A percentile compares a stretch with the other conserved stretches of the same genome.
Evolutionary conservation across 805 yeast genomes (phyloP).

Genomic region (Saccharomyces paradoxus): DNA sequence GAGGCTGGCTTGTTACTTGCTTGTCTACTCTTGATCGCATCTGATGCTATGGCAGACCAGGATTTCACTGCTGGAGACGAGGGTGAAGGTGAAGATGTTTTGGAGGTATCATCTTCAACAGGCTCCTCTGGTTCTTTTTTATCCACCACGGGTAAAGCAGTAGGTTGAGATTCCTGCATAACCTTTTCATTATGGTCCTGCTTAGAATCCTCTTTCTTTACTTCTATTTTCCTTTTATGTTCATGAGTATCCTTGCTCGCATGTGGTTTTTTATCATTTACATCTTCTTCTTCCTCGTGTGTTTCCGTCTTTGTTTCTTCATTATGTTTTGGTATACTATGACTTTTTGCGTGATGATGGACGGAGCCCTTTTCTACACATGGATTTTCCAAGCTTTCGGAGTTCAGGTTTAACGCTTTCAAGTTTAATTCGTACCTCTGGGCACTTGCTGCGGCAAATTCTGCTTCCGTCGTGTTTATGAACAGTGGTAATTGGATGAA

Average conservation of each 20-base stretch:
- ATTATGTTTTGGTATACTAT: not conserved
- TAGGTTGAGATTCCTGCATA: slow-evolving; percentile 2
- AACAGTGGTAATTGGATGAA: slow-evolving; percentile 23
- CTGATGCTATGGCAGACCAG: slow-evolving; percentile 31
- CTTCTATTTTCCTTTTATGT: not conserved
- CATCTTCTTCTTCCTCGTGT: not conserved
- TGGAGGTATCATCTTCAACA: slow-evolving; percentile 2
- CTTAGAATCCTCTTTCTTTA: slow-evolving; percentile 3
- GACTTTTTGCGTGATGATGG: not conserved
- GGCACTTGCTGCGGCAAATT: slow-evolving; percentile 27
- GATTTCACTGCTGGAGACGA: slow-evolving; percentile 16
- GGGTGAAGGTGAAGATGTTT: slow-evolving; percentile 10
- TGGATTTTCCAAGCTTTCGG: not conserved
- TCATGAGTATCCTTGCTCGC: not conserved
- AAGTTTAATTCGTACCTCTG: slow-evolving; percentile 17
- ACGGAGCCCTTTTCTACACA: not conserved
- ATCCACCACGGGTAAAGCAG: slow-evolving; percentile 1
- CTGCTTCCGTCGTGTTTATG: slow-evolving; percentile 25
- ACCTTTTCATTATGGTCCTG: slow-evolving; percentile 2
- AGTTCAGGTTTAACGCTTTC: slow-evolving; percentile 2
- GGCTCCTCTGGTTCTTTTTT: slow-evolving; percentile 9
- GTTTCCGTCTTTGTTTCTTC: not conserved
- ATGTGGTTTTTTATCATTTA: not conserved
- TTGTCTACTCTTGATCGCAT: slow-evolving; percentile 20
- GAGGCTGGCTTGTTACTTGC: slow-evolving; percentile 1